Evolutionary conservation across 495 filamentous ascomycete genomes (phyloP), one percentile per base, ranked within the genome.

Genomic region (Lineolata rhizophorae): DNA sequence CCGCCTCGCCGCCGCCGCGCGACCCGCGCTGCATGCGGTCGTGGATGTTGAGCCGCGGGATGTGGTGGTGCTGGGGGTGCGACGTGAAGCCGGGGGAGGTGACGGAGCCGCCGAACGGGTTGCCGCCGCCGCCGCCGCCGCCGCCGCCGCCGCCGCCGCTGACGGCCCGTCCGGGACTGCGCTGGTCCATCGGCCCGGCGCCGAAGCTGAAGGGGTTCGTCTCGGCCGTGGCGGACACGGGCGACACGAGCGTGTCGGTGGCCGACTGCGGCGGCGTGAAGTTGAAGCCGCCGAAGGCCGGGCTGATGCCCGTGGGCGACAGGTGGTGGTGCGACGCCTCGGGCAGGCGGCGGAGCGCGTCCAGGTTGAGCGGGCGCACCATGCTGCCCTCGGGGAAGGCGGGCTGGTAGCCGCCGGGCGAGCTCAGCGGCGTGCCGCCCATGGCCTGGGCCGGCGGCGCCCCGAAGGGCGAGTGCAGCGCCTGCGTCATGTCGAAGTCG

Each of bases 401-500:
- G 47, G 33, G 56, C 56, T 38, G 68, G 60, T 31, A 67, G 8
- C 34, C 30, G 11, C 39, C 64, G 3, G 67, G 67, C 18, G 66
- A 68, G 4, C 59, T 53, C 26, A 72, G 55, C 4, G 68, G 65
- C 2, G 65, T 58, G 13, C 60, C 60, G 15, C 44, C 47, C 34
- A 53, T 49, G 37, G 47, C 50, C 27, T 51, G 54, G 24, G 58
- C 35, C 65, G 68, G 33, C 65, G 68, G 33, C 14, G 6, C 6
- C 16, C 49, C 49, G 32, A 56, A 54, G 4, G 79, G 75, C n/a
- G 77, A 77, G 42, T 90, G 77, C 14, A 94, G 57, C 5, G 84
- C 82, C 54, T 87, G 77, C 6, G 82, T 72, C 44, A 81, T 90
- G 57, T 91, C 79, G 45, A 94, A 94, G 49, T 84, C 73, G 40